Evolutionary conservation across 2,329 filamentous ascomycete species (phyloP).

Genomic region (Epichloe hybrida): DNA sequence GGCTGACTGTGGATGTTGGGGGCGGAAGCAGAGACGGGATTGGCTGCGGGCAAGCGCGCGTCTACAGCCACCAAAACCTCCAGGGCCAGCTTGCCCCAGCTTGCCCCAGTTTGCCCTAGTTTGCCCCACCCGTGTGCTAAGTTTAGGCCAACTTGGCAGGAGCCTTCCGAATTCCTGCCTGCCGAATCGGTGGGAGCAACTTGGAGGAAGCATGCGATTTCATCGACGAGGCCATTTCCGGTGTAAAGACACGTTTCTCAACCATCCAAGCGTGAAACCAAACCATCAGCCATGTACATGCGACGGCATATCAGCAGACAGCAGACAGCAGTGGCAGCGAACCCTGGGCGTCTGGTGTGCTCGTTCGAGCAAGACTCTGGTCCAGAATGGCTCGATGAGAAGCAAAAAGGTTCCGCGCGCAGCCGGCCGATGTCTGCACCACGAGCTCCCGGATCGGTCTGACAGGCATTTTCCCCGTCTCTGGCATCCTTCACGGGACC

Average conservation of each 20-base stretch:
- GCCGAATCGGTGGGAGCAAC: neutral
- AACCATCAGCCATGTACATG: neutral
- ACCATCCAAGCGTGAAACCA: neutral
- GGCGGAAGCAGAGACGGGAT: neutral
- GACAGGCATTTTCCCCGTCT: neutral
- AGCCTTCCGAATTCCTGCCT: neutral
- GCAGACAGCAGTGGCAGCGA: neutral
- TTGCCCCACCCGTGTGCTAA: neutral
- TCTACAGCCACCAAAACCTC: neutral
- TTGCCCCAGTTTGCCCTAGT: too few relatives aligned
- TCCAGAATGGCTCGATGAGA: too few relatives aligned
- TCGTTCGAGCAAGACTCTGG: too few relatives aligned
- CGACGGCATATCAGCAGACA: neutral
- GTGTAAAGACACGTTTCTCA: neutral
- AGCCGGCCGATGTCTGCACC: too few relatives aligned
- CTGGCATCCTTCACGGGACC: neutral
- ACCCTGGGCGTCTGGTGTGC: too few relatives aligned
- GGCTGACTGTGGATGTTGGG: neutral
- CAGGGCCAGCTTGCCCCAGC: neutral
- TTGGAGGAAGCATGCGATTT: neutral
- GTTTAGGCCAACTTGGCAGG: neutral
- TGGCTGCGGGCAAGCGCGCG: slow-evolving; percentile 4
- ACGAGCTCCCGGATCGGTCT: too few relatives aligned
- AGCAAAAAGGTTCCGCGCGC: too few relatives aligned
- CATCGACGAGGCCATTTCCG: neutral